Conservation (phyloP, 108 stramenopile species). For the Hondaea fermentalgiana region DNA sequence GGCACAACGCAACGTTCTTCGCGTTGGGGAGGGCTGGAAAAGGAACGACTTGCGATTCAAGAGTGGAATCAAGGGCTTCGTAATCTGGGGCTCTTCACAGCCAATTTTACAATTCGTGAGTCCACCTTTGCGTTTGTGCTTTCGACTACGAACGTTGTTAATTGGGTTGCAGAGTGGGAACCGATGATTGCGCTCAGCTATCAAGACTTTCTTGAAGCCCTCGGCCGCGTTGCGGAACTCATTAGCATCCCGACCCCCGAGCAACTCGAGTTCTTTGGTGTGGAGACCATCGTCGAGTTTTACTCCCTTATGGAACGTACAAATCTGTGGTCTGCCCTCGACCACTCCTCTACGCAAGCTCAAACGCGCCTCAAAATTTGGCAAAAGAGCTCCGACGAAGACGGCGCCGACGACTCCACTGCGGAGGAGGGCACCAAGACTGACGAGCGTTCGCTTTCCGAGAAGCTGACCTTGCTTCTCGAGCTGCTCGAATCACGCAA, state of each 20-base stretch:
- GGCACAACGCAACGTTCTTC: constrained; percentile 20
- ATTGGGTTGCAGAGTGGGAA: constrained; percentile 34
- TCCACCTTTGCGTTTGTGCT: constrained; percentile 28
- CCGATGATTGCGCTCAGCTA: constrained; percentile 32
- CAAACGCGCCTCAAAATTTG: background rate
- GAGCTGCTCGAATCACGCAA: background rate
- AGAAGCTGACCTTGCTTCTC: background rate
- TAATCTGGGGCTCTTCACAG: background rate
- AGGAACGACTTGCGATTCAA: constrained; percentile 24
- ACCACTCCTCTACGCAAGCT: background rate
- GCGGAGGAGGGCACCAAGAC: background rate
- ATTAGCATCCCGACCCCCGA: constrained; percentile 25
- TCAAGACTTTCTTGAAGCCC: constrained; percentile 36
- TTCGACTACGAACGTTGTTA: constrained; percentile 28
- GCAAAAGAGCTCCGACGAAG: background rate
- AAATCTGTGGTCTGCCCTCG: background rate
- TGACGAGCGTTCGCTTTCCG: background rate
- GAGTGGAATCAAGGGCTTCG: constrained; percentile 27
- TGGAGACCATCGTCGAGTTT: constrained; percentile 22
- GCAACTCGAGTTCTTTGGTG: constrained; percentile 26
- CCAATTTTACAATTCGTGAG: constrained; percentile 29
- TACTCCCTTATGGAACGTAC: constrained; percentile 10
- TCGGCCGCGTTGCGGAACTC: constrained; percentile 27
- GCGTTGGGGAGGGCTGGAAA: constrained; percentile 3
- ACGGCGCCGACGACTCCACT: background rate